These are phyloP conservation scores for Platanthera zijinensis DNA, from an alignment of 106 monocot species.

Conservation along the genomic window DNA sequence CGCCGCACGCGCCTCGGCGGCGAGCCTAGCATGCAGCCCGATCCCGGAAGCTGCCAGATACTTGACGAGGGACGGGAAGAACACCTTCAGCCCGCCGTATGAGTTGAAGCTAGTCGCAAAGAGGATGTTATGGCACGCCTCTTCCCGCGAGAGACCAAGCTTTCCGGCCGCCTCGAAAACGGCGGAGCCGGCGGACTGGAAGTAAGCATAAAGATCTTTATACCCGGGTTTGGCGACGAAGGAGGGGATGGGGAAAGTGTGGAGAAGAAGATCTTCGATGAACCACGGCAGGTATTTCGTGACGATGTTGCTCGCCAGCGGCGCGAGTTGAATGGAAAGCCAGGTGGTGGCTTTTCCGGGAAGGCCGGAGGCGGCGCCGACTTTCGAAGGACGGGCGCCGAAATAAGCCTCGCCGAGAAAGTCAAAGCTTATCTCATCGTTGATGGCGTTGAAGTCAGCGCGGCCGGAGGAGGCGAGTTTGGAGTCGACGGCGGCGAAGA, in stretches of 20 bases:
- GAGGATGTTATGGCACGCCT: constrained; percentile 46
- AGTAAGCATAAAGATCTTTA: constrained; percentile 33
- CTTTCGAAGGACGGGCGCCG: constrained; percentile 16
- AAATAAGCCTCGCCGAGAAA: constrained; percentile 28
- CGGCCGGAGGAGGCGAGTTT: constrained; percentile 14
- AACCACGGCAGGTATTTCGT: constrained; percentile 21
- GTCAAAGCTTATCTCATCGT: constrained; percentile 32
- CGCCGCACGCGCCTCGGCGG: constrained; percentile 21
- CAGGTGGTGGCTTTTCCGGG: constrained; percentile 22
- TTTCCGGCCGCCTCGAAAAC: constrained; percentile 15
- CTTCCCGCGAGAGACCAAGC: constrained; percentile 33
- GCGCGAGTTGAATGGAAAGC: constrained; percentile 39
- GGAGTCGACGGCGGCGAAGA: constrained; percentile 29
- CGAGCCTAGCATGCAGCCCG: constrained; percentile 25
- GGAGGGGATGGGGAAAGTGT: constrained; percentile 36
- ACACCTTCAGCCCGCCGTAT: constrained; percentile 35
- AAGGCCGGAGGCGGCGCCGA: constrained; percentile 1
- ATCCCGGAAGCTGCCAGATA: constrained; percentile 8
- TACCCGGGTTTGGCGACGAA: constrained; percentile 23
- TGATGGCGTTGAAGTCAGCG: constrained; percentile 35
- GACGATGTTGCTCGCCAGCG: constrained; percentile 10
- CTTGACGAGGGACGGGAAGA: constrained; percentile 33
- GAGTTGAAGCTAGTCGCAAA: constrained; percentile 42
- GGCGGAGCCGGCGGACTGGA: constrained; percentile 17
- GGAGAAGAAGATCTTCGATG: constrained; percentile 44